These are phyloP conservation scores for Chytriomyces sp. DNA, from an alignment of 192 early-diverging fungal species.

Conservation along the genomic window DNA sequence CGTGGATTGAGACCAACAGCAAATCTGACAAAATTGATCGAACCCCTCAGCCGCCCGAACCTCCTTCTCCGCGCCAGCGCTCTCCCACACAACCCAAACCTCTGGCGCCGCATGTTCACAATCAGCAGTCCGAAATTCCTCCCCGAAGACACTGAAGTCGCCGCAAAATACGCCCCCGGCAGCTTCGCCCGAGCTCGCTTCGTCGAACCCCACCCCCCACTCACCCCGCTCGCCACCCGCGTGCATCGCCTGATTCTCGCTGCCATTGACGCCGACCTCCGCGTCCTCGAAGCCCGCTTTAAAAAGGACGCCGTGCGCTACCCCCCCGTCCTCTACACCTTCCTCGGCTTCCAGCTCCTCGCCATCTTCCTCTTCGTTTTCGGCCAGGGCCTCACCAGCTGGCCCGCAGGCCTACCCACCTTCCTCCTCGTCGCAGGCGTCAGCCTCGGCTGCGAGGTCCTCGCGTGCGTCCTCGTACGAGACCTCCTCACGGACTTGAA, in stretches of 20 bases:
- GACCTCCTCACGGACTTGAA: constrained; percentile 26
- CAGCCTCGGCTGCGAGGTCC: constrained; percentile 5
- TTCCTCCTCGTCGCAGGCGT: background rate
- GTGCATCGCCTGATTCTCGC: constrained; percentile 27
- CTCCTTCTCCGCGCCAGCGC: constrained; percentile 12
- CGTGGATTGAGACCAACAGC: background rate
- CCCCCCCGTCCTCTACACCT: constrained; percentile 16
- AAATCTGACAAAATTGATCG: background rate
- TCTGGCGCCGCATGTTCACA: constrained; percentile 25
- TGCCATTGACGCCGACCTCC: constrained; percentile 25
- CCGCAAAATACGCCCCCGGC: constrained; percentile 6
- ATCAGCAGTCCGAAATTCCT: constrained; percentile 17
- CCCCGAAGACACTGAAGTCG: constrained; percentile 17
- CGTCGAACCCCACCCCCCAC: constrained; percentile 2
- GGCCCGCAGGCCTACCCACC: constrained; percentile 11
- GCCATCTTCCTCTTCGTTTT: constrained; percentile 22
- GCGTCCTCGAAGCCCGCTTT: constrained; percentile 22
- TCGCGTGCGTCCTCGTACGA: constrained; percentile 10
- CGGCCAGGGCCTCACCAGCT: background rate
- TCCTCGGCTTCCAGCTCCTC: constrained; percentile 22
- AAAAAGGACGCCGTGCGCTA: constrained; percentile 22
- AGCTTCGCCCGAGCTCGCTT: constrained; percentile 11
- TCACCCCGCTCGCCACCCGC: constrained; percentile 8
- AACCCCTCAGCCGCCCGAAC: background rate
- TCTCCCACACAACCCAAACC: constrained; percentile 6